Evolutionary conservation across 352 stramenopile genomes (phyloP), one percentile per base, ranked within the genome.

Genomic region (Phytophthora sojae): DNA sequence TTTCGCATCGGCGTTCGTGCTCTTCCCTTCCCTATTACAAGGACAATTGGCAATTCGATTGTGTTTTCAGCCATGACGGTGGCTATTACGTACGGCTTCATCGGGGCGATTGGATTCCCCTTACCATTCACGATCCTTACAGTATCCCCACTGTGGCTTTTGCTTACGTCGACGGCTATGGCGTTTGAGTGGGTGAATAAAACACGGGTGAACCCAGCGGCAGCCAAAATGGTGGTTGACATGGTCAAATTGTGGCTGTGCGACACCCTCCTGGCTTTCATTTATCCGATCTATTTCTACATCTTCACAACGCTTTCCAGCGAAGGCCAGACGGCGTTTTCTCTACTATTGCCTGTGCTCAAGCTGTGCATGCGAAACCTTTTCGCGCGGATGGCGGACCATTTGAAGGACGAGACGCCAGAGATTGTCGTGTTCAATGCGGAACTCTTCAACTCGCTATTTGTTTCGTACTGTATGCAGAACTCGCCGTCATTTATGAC

Each of bases 201-300:
- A n/a, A 39, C 61, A 4, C 37, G 25, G 39, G 30, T 25, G 4
- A 70, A 26, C 12, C 64, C 64, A 2, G 21, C 39, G 3, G 37
- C 17, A 15, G 32, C 9, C 3, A 30, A 30, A 30, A 66, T 66
- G 23, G 14, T 73, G 1, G 23, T 64, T 15, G 49, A 53, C 8
- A 39, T 62, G 39, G 12, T 77, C n/a, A 63, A 56, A 12, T 14
- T 67, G 3, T 73, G 58, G 55, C 26, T 35, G 6, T 63, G 57
- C 17, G 4, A 63, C 14, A 9, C 44, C 1, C 3, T 54, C 15
- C 26, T 63, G 42, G 39, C 42, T 12, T 54, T 50, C n/a, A 25
- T 57, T 2, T 64, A 49, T n/a, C 30, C 45, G 5, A n/a, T 9
- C 1, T 57, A 47, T 19, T 64, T 21, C 26, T 47, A 29, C 44